Evolutionary conservation across 2,329 filamentous ascomycete genomes (phyloP).

Genomic region (Pestalotiopsis fici): DNA sequence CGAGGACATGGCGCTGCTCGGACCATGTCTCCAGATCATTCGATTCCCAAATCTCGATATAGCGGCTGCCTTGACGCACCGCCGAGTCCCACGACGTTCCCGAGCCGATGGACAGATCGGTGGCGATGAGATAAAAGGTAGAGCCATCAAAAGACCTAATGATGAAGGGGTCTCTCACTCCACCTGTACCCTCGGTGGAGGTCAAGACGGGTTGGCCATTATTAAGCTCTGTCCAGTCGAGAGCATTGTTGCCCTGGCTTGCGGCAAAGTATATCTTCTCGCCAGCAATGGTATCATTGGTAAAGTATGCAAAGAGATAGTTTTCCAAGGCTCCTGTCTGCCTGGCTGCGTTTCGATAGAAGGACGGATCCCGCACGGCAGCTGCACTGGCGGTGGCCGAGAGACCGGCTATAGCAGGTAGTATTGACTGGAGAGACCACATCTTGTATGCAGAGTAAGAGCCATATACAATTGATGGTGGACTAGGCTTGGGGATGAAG

Average conservation of each 20-base stretch:
- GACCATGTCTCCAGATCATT: constrained; percentile 52
- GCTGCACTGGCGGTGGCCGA: neutral
- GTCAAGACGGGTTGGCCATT: constrained; percentile 44
- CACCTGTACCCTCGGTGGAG: constrained; percentile 47
- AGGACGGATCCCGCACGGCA: neutral
- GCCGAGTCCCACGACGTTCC: constrained; percentile 53
- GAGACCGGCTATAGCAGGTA: constrained; percentile 1
- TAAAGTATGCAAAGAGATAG: constrained; percentile 56
- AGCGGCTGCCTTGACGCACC: constrained; percentile 47
- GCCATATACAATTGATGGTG: neutral
- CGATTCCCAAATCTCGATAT: constrained; percentile 56
- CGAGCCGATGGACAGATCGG: constrained; percentile 54
- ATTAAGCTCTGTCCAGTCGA: constrained; percentile 52
- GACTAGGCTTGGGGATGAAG: neutral
- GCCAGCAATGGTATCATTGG: constrained; percentile 40
- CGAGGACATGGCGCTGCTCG: constrained; percentile 47
- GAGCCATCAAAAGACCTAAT: constrained; percentile 50
- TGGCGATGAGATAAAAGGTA: constrained; percentile 54
- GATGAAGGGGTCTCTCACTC: constrained; percentile 53
- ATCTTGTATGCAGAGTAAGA: neutral
- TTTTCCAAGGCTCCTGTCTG: constrained; percentile 35
- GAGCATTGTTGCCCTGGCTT: constrained; percentile 52
- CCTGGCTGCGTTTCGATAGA: neutral
- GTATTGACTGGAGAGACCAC: neutral
- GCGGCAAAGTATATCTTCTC: constrained; percentile 56